These are phyloP conservation scores for Bolboschoenus planiculmis DNA, from an alignment of 176 grass and related monocot genomes.

Conservation along the genomic window DNA sequence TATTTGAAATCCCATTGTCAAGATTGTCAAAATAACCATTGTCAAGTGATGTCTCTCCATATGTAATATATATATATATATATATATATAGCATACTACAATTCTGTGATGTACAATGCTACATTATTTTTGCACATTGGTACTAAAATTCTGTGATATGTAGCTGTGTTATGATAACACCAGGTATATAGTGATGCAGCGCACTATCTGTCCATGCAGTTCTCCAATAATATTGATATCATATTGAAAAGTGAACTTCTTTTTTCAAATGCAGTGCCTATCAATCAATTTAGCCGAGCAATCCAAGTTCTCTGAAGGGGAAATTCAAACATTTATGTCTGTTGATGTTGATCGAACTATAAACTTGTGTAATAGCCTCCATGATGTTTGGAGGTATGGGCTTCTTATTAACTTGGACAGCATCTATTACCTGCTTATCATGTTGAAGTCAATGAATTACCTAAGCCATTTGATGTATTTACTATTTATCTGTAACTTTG, in stretches of 20 bases:
- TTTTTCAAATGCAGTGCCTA: constrained; percentile 53
- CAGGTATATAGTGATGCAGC: background rate
- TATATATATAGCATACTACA: too few species aligned
- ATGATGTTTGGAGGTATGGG: constrained; percentile 88
- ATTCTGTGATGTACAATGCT: background rate
- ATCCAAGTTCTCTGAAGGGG: constrained; percentile 91
- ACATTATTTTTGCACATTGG: background rate
- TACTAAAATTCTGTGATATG: background rate
- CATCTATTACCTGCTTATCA: background rate
- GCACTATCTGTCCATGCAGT: background rate
- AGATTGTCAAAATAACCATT: too few species aligned
- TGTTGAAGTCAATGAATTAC: background rate
- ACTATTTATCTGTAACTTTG: background rate
- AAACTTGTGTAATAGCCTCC: constrained; percentile 88
- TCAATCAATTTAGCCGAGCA: constrained; percentile 70
- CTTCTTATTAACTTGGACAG: background rate
- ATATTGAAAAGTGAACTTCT: background rate
- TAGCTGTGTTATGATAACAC: background rate
- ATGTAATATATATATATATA: too few species aligned
- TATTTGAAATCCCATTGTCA: too few species aligned
- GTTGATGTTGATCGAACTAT: constrained; percentile 82
- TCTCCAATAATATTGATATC: background rate
- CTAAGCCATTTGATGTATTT: background rate
- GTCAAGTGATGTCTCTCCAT: too few species aligned
- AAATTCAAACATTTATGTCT: constrained; percentile 97